Evolutionary conservation across 768 basidiomycete species (phyloP).

Genomic region (Hirschioporus abietinus): DNA sequence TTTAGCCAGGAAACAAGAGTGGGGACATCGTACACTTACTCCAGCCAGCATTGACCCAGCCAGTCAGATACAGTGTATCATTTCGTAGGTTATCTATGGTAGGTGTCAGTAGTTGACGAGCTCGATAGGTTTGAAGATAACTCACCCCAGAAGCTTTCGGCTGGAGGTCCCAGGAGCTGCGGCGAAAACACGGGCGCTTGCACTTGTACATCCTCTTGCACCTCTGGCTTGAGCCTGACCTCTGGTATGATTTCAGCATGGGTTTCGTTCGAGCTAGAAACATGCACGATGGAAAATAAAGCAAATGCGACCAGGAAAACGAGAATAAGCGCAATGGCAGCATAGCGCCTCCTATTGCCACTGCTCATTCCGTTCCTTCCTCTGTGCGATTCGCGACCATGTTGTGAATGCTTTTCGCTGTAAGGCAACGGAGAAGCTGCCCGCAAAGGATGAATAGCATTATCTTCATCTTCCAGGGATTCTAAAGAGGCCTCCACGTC

Average conservation of each 20-base stretch:
- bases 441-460: neutral
- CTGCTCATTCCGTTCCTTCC: neutral
- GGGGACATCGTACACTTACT: constrained; percentile 35
- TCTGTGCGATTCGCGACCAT: neutral
- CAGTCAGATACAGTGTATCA: constrained; percentile 61
- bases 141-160: constrained; percentile 51
- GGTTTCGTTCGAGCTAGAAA: neutral
- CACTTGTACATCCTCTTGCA: neutral
- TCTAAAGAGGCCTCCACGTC: neutral
- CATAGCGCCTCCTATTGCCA: neutral
- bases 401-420: neutral
- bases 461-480: neutral
- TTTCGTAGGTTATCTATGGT: constrained; percentile 53
- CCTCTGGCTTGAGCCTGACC: too few species aligned
- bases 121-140: too few species aligned
- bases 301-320: neutral
- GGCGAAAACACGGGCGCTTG: neutral
- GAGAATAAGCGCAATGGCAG: neutral
- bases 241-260: neutral
- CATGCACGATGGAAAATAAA: neutral
- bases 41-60: constrained; percentile 75
- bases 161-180: constrained; percentile 43
- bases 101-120: neutral
- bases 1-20: constrained; percentile 42
- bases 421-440: neutral